Evolutionary conservation across 306 rosid genomes (phyloP).

Genomic region (Purshia tridentata): DNA sequence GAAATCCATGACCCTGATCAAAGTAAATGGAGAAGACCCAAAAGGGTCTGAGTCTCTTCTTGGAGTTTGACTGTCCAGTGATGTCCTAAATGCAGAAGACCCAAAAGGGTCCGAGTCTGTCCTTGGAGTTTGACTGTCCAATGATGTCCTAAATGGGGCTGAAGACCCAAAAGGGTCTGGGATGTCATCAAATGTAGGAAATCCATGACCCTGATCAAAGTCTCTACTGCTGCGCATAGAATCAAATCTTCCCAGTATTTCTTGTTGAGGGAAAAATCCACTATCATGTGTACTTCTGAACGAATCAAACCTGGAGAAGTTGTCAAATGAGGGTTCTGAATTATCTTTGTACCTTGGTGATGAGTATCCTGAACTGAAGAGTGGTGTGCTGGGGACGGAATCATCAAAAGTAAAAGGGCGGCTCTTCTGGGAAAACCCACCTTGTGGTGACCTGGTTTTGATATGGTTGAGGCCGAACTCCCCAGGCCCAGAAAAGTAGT

Average conservation of each 20-base stretch:
- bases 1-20: conserved; percentile 65
- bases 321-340: conserved; percentile 70
- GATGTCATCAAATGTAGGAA: conserved; percentile 78
- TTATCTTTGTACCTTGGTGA: conserved; percentile 61
- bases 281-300: conserved; percentile 57
- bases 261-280: conserved; percentile 53
- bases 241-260: conserved; percentile 59
- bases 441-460: conserved; percentile 60
- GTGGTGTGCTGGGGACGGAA: conserved; percentile 95
- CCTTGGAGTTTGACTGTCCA: conserved; percentile 74
- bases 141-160: conserved; percentile 68
- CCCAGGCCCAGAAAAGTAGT: conserved; percentile 69
- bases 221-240: conserved; percentile 68
- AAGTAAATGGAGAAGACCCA: conserved; percentile 58
- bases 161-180: conserved; percentile 84
- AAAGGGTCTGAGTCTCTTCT: conserved; percentile 70
- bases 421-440: conserved; percentile 55
- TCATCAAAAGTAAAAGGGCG: conserved; percentile 75
- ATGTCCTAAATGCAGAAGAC: conserved; percentile 61
- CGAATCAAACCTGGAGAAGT: conserved; percentile 77
- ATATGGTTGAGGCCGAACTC: conserved; percentile 82
- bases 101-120: conserved; percentile 76
- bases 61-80: conserved; percentile 71
- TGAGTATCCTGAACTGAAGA: conserved; percentile 64
- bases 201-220: conserved; percentile 63